Base-by-base conservation (phyloP, 2,329 filamentous ascomycete genomes). In the Diaporthe sp. region DNA sequence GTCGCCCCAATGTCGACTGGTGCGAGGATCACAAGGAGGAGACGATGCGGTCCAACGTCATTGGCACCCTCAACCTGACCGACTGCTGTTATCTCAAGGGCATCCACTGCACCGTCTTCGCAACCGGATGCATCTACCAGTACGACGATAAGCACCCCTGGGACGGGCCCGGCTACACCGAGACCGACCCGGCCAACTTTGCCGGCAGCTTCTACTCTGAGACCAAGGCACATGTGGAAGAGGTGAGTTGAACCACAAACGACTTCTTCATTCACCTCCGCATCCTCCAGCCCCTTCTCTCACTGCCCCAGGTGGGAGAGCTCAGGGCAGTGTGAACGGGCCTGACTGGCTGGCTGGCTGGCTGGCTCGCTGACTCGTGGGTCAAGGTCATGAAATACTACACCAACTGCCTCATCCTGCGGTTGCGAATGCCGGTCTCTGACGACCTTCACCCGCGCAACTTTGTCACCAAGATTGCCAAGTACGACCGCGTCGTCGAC, bases 1-100 rank as follows among this genome's bases (percentile, higher is more conserved):
- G 92, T 67, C 87, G 90, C 33, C 91, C 91, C 76, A 93, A 93
- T 77, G 91, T 93, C 81, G 92, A 93, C 83, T 93, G 91, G 91
- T 93, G 92, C 79, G 92, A 94, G 84, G 90, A 92, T 80, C 89
- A 93, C 85, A 92, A 90, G 83, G 89, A 92, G 82, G 89, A 89
- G 72, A 93, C 92, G 9, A 89, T 93, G 80, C 87, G 91, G 75
- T 92, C 89, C 81, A 94, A 94, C 79, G 91, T 91, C 72, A 88
- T 93, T 61, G 92, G 92, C 71, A 90, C 91, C 47, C 80, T 92
- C 77, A 92, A 91, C 80, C 82, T 93, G 78, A 86, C 90, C 45
- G 91, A 93, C 80, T 86, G 85, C 81, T 93, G 91, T 83, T 89
- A 85, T 78, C 83, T 88, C 77, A 86, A 86, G 74, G 87, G 86